Evolutionary conservation across 202 grass and related monocot genomes (phyloP).

Genomic region (Digitaria exilis): DNA sequence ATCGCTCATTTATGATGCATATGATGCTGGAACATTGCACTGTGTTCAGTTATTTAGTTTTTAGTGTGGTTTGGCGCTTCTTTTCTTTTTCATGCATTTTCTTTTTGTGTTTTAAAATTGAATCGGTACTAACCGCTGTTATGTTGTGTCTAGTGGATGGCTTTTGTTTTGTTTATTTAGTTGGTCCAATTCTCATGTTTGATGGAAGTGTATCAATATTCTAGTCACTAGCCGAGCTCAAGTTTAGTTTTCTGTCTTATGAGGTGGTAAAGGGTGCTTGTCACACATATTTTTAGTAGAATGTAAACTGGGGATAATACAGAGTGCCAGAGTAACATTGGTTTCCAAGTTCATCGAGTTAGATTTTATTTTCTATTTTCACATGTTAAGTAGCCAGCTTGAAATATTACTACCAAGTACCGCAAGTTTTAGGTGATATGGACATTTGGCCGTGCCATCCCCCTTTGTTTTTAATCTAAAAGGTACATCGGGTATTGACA

Average conservation of each 20-base stretch:
- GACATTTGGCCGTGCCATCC: not conserved
- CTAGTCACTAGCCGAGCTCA: not conserved
- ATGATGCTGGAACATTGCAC: not conserved
- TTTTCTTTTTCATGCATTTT: not conserved
- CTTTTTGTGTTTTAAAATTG: not conserved
- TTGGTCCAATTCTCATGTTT: slow-evolving; percentile 17
- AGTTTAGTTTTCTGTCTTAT: slow-evolving; percentile 26
- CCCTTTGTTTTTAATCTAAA: not conserved
- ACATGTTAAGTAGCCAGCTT: not conserved
- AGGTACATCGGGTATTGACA: not conserved
- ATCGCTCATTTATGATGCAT: slow-evolving; percentile 20
- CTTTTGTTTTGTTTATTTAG: slow-evolving; percentile 11
- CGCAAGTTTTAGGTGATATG: not conserved
- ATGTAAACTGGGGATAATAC: not conserved
- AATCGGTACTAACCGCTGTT: not conserved
- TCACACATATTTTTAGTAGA: not conserved
- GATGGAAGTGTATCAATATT: slow-evolving; percentile 9
- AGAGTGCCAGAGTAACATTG: not conserved
- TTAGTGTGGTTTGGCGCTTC: not conserved
- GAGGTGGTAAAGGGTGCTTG: not conserved
- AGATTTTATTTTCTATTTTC: not conserved
- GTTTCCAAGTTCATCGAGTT: slow-evolving; percentile 8
- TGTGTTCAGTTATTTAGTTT: slow-evolving; percentile 2
- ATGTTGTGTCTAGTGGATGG: not conserved
- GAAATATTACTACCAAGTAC: not conserved